Percentiles rank a stretch among this genome's conserved stretches.
Evolutionary conservation across 2,329 filamentous ascomycete species (phyloP).

Genomic region (Hypoxylon sp.): DNA sequence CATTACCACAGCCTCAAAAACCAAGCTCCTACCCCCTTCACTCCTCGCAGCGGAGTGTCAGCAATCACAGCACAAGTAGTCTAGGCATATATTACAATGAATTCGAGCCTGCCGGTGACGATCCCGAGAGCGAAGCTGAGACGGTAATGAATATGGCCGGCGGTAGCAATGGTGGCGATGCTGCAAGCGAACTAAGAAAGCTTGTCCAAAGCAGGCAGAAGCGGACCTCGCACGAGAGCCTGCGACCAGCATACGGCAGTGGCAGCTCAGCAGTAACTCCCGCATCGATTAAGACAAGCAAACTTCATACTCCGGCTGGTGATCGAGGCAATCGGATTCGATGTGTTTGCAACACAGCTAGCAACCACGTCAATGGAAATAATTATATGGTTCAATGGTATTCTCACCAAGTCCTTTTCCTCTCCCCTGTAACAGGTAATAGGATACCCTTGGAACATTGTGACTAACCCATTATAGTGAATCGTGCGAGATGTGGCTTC

Average conservation of each 20-base stretch:
- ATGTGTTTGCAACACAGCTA: conserved; percentile 65
- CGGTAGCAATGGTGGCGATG: conserved; percentile 61
- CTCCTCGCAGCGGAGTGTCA: conserved; percentile 60
- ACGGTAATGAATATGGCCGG: conserved; percentile 64
- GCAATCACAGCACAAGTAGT: conserved; percentile 62
- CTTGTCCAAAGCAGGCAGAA: conserved; percentile 65
- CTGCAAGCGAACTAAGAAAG: conserved; percentile 70
- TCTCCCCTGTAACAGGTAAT: conserved; percentile 11
- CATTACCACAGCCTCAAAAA: conserved; percentile 64
- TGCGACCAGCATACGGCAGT: conserved; percentile 45
- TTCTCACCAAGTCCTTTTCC: conserved; percentile 39
- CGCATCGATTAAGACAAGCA: conserved; percentile 62
- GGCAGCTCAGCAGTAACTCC: conserved; percentile 60
- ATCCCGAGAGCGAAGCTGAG: conserved; percentile 69
- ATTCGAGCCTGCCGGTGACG: conserved; percentile 50
- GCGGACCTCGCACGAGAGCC: conserved; percentile 54
- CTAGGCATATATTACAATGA: conserved; percentile 54
- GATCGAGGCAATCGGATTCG: conserved; percentile 61
- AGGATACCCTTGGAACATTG: conserved; percentile 2
- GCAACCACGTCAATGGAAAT: conserved; percentile 56
- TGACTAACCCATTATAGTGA: conserved; percentile 58
- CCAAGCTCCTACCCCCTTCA: conserved; percentile 60
- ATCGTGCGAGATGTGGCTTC: conserved; percentile 74
- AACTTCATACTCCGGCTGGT: conserved; percentile 60
- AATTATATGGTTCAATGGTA: conserved; percentile 74